Conservation (phyloP, 148 eudicot species). For the Oxyria digyna region DNA sequence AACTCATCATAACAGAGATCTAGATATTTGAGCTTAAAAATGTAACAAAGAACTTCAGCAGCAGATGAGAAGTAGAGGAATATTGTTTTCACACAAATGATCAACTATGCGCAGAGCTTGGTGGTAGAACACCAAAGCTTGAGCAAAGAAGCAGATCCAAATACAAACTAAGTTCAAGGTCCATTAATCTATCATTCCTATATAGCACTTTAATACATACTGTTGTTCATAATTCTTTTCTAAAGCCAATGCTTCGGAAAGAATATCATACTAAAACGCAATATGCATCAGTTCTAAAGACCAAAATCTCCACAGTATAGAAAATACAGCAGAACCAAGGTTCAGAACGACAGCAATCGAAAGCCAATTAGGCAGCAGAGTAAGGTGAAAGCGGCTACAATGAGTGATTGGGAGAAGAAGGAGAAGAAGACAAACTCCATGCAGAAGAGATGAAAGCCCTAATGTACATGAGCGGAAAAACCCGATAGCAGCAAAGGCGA, state of each 20-base stretch:
- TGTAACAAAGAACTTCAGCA: too few relatives aligned
- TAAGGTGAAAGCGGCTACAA: too few relatives aligned
- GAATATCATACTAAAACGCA: too few relatives aligned
- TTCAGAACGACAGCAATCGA: too few relatives aligned
- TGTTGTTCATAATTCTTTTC: background rate
- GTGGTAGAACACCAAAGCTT: background rate
- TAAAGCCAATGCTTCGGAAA: background rate
- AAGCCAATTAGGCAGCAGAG: too few relatives aligned
- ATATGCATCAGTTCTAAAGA: background rate
- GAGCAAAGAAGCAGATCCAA: background rate
- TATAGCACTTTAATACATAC: background rate
- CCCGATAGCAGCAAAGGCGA: too few relatives aligned
- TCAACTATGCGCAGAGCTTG: background rate
- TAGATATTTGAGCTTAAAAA: background rate
- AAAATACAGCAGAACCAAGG: background rate
- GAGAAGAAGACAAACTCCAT: too few relatives aligned
- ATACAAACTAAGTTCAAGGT: background rate
- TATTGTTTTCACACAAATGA: background rate
- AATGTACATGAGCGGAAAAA: too few relatives aligned
- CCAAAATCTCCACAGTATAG: background rate
- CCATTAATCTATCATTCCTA: background rate
- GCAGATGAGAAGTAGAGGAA: too few relatives aligned
- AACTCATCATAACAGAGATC: background rate
- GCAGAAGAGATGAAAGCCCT: too few relatives aligned
- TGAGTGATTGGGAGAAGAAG: too few relatives aligned